Base-by-base conservation (phyloP, 1,284 basidiomycete species). In the Vanrija pseudolonga region DNA sequence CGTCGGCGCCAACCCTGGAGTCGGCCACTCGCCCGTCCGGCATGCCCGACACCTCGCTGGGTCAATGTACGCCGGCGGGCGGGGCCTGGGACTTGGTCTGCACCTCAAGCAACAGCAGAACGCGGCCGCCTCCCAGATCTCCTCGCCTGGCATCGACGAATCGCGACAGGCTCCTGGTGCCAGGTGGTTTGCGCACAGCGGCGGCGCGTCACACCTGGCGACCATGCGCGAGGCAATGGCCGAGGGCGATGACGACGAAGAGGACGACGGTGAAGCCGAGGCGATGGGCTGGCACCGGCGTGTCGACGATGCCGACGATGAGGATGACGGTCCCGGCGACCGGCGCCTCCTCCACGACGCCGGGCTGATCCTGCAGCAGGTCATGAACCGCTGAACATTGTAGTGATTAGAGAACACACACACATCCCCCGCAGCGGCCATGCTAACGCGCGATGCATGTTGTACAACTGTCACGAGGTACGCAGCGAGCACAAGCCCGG, bases 1-100 rank as follows among this genome's bases (percentile, higher is more conserved):
- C 74, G 86, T 88, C 1, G 87, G 89, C 55, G 36, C 46, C n/a
- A 20, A 51, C 32, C 52, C 49, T 4, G 2, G 6, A 1, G 39
- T 38, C 42, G 24, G 42, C 45, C 12, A 37, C 39, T 38, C 17
- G 36, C 19, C 17, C 14, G 38, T 26, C n/a, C 15, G 40, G 18
- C 39, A 18, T 41, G 24, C 32, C n/a, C n/a, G 41, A 8, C 22
- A 46, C 39, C 48, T 51, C 24, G 44, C 42, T 11, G 56, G 50
- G 22, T 60, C 60, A 9, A 50, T 54, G 28, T 60, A 62, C 22
- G 61, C 50, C 36, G 57, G 58, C 20, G 45, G 57, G 23, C 37
- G 47, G 37, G 59, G 53, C 2, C 37, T 57, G 22, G 52, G 55
- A 0, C 41, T 55, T 14, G 55, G 49, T 9, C 22, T 44, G 2